A percentile compares a stretch with the other conserved stretches of the same genome.
phyloP scores from a whole-genome alignment of 495 filamentous ascomycete genomes.

The Xylaria palmicola region DNA sequence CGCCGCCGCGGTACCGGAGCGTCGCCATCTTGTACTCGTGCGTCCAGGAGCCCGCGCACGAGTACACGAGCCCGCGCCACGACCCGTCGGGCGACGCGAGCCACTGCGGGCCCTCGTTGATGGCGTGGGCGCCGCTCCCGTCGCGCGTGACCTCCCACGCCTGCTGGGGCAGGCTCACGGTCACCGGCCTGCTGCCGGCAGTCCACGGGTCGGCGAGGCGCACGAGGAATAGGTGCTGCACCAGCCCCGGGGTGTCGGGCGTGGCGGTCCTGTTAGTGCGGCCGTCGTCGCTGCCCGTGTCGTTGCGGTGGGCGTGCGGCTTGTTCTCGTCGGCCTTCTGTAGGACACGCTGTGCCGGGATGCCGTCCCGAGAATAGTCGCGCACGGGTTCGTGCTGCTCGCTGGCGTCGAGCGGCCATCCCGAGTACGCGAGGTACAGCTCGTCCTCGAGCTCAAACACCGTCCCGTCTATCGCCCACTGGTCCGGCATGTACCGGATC shows the following conservation, averaged over 20 bases:
- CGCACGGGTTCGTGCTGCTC: neutral
- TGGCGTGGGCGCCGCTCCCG: conserved; percentile 25
- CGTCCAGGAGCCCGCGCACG: conserved; percentile 32
- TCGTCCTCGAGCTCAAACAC: conserved; percentile 26
- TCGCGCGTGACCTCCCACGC: conserved; percentile 33
- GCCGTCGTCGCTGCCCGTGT: neutral
- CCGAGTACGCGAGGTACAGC: conserved; percentile 30
- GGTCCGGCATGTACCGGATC: conserved; percentile 25
- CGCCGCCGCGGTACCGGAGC: conserved; percentile 26
- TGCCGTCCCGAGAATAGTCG: neutral
- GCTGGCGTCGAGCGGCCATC: conserved; percentile 27
- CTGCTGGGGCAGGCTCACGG: conserved; percentile 22
- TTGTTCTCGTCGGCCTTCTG: neutral
- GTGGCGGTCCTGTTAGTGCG: neutral
- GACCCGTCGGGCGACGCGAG: conserved; percentile 26
- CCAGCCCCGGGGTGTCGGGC: conserved; percentile 17
- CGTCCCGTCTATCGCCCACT: conserved; percentile 36
- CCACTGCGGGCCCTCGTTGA: conserved; percentile 36
- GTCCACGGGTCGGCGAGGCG: conserved; percentile 23
- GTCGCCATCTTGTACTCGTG: conserved; percentile 36
- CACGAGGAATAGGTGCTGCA: conserved; percentile 31
- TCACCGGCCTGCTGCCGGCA: conserved; percentile 19
- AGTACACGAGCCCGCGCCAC: conserved; percentile 28
- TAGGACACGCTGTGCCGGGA: neutral
- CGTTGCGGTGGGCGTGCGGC: neutral